Base-by-base conservation (phyloP, 306 rosid genomes). In the Sechiopsis laciniata region DNA sequence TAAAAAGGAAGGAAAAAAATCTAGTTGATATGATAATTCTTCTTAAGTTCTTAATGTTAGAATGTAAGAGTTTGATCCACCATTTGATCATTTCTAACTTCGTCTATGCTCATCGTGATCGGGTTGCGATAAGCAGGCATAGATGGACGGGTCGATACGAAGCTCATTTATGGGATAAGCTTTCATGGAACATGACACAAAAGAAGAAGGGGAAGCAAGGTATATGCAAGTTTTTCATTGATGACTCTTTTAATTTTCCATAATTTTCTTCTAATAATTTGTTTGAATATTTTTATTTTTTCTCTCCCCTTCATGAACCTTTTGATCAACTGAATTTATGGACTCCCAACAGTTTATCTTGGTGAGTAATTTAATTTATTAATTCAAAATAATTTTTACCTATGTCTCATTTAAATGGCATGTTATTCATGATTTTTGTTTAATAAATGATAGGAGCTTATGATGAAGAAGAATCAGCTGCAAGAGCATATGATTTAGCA, bases 141-240 rank as follows among this genome's bases (percentile, higher is more conserved):
- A 85, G 91, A 80, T 93, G 98, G 96, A 92, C 95, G 0, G 97
- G 97, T 53, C 71, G 95, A n/a, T 92, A 67, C 77, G 96, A 92
- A 85, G 98, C 96, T 20, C 98, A 93, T 80, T 79, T 93, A 71
- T 90, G 96, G 98, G 98, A 90, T 81, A 90, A 93, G 81, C 93
- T 89, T 46, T 88, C 96, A 3, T 93, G 98, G 96, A 93, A 93
- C 79, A 87, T 85, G 6, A 88, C 96, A 19, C 95, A 93, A 78
- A 93, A 88, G 82, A 93, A 93, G 84, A 93, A 90, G 78, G 98
- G 98, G 40, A 90, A 93, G 75, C 98, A 92, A 90, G 97, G 95
- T 88, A 73, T 3, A 52, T 1, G 37, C n/a, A 42, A 42, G 15
- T 4, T 32, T 67, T 14, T 7, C 14, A 24, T 12, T 24, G 1